phyloP scores from a whole-genome alignment of 2,329 filamentous ascomycete species.

The Tolypocladium paradoxum region DNA sequence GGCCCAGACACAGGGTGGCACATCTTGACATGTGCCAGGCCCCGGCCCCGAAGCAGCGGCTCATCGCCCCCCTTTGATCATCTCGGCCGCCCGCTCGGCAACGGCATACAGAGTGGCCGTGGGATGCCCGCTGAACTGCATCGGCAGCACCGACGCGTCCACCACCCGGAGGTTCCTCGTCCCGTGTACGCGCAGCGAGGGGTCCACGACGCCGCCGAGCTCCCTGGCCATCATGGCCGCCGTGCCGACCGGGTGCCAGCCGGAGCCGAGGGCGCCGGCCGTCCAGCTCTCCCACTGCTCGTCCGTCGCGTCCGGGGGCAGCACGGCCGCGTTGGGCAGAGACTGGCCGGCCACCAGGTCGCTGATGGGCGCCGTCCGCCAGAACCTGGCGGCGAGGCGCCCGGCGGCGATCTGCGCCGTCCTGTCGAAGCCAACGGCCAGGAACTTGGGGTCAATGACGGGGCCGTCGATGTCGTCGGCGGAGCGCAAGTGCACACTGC shows the following conservation, averaged over 20 bases:
- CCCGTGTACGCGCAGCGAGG: constrained; percentile 33
- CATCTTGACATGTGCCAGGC: neutral
- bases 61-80: constrained; percentile 1
- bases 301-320: constrained; percentile 4
- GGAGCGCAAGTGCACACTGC: constrained; percentile 28
- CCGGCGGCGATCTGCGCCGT: constrained; percentile 15
- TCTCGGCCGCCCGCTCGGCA: constrained; percentile 7
- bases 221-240: constrained; percentile 38
- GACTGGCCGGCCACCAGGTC: neutral
- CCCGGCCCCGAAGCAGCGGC: neutral
- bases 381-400: constrained; percentile 19
- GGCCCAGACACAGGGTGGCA: too few relatives aligned
- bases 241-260: constrained; percentile 36
- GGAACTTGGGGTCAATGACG: constrained; percentile 24
- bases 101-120: constrained; percentile 9
- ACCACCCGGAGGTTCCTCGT: constrained; percentile 8
- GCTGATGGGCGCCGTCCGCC: constrained; percentile 14
- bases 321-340: neutral
- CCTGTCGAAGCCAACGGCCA: constrained; percentile 25
- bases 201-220: constrained; percentile 38
- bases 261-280: constrained; percentile 7
- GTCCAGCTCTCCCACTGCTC: constrained; percentile 8
- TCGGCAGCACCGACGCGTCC: constrained; percentile 9
- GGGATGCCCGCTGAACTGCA: constrained; percentile 7
- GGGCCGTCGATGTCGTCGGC: constrained; percentile 23